Conservation (phyloP, 176 grass and related monocot genomes). For the Paspalum notatum region DNA sequence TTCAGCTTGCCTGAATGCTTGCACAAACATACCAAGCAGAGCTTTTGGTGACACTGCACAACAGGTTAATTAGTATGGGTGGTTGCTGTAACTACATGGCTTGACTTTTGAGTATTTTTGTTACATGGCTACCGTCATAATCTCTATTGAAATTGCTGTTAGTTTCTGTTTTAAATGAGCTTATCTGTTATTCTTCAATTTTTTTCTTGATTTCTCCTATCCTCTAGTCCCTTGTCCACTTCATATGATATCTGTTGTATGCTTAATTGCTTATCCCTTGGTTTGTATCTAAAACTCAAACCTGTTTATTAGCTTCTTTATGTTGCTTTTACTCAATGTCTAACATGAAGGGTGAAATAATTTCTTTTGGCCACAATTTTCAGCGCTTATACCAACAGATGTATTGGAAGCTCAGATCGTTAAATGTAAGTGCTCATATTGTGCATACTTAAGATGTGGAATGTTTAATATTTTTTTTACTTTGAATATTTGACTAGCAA, state of each 20-base stretch:
- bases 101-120: conserved; percentile 7
- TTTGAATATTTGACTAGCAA: background rate
- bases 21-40: background rate
- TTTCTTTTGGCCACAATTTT: conserved; percentile 47
- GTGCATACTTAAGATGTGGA: conserved; percentile 30
- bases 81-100: background rate
- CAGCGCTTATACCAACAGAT: conserved; percentile 87
- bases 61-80: background rate
- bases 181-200: background rate
- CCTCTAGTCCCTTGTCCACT: background rate
- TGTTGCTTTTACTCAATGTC: conserved; percentile 5
- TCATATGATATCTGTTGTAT: background rate
- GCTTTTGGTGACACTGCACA: background rate
- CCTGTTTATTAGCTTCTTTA: conserved; percentile 9
- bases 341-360: conserved; percentile 20
- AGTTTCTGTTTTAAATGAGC: background rate
- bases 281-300: background rate
- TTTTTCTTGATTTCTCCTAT: background rate
- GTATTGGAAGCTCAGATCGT: conserved; percentile 83
- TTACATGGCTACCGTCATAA: conserved; percentile 6
- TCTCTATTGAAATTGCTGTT: background rate
- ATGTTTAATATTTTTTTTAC: conserved; percentile 22
- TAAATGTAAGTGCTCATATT: conserved; percentile 66
- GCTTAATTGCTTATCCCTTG: conserved; percentile 2
- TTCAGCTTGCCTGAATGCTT: background rate